Percentiles rank a stretch among this genome's conserved stretches.
Conservation (phyloP, 2,329 filamentous ascomycete genomes). For the Amesomyces nigricolor region DNA sequence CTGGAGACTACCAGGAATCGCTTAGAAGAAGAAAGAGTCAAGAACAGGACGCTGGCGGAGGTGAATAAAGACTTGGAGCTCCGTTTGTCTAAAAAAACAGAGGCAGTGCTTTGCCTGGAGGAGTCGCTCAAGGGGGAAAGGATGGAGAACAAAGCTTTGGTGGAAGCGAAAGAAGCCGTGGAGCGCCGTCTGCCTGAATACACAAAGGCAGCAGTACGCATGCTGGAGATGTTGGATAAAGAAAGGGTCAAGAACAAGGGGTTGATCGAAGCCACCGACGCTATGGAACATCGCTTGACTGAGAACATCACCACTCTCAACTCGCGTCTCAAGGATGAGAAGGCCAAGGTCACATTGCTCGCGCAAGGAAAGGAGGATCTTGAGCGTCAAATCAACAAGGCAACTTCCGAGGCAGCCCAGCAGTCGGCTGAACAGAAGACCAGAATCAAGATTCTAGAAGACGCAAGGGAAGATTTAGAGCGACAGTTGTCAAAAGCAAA, state of each 20-base stretch:
- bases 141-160: not conserved
- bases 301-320: not conserved
- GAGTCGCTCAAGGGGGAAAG: not conserved
- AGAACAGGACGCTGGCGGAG: not conserved
- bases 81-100: not conserved
- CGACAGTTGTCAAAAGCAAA: not conserved
- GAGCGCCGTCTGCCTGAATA: not conserved
- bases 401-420: not conserved
- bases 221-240: not conserved
- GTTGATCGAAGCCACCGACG: not conserved
- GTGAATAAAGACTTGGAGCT: not conserved
- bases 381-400: not conserved
- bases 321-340: not conserved
- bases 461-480: not conserved
- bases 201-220: not conserved
- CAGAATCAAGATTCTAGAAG: not conserved
- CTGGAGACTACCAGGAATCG: not conserved
- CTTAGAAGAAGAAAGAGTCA: not conserved
- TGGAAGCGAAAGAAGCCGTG: not conserved
- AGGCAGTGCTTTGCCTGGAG: not conserved
- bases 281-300: not conserved
- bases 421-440: not conserved
- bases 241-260: not conserved
- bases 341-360: not conserved
- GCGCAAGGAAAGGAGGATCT: not conserved